phyloP scores from a whole-genome alignment of 768 basidiomycete species.

The Suillus occidentalis region DNA sequence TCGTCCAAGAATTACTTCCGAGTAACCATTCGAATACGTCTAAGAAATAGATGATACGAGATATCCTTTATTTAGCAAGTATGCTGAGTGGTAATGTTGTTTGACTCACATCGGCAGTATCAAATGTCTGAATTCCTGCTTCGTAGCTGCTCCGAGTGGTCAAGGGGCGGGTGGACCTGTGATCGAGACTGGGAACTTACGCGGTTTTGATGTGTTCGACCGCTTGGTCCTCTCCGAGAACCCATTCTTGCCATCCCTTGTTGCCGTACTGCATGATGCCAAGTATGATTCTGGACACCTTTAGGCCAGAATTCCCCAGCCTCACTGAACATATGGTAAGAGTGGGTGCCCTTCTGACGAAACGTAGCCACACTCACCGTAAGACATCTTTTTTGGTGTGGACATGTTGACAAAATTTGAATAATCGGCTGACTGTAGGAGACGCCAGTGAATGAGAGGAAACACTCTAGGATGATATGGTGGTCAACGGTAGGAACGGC shows the following conservation, averaged over 20 bases:
- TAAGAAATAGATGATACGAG: constrained; percentile 18
- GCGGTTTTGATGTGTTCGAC: constrained; percentile 49
- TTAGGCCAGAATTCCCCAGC: constrained; percentile 47
- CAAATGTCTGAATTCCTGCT: constrained; percentile 36
- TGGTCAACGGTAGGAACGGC: neutral
- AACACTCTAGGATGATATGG: neutral
- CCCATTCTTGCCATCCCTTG: constrained; percentile 55
- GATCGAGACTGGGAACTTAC: constrained; percentile 25
- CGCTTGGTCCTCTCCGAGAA: constrained; percentile 45
- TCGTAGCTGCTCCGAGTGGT: constrained; percentile 28
- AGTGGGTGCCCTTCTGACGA: neutral
- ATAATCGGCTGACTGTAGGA: neutral
- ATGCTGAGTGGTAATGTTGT: neutral
- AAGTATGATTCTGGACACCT: constrained; percentile 52
- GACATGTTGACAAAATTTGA: constrained; percentile 15
- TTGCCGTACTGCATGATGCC: constrained; percentile 48
- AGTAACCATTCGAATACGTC: constrained; percentile 66
- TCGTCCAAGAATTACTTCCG: constrained; percentile 68
- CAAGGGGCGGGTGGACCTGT: neutral
- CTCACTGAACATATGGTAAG: constrained; percentile 29
- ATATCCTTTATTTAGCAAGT: neutral
- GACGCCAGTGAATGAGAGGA: neutral
- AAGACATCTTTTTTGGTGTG: constrained; percentile 27
- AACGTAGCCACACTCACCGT: constrained; percentile 26
- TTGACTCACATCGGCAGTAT: constrained; percentile 32